Evolutionary conservation across 106 monocot species (phyloP).

Genomic region (Dendrobium nobile): DNA sequence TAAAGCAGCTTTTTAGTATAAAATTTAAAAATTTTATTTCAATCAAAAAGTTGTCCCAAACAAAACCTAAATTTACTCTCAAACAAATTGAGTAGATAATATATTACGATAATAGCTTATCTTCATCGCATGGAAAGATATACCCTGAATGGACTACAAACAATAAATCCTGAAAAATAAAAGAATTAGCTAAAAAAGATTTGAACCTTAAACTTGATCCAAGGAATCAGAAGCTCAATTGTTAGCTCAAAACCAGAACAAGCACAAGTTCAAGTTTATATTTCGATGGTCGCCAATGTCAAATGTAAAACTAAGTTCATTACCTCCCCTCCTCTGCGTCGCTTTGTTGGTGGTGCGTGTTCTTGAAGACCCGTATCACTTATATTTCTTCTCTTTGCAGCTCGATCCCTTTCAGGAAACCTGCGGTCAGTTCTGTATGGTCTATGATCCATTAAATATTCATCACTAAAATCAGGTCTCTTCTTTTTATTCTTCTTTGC

Average conservation of each 20-base stretch:
- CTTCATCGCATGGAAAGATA: no score
- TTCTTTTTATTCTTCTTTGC: conserved; percentile 72
- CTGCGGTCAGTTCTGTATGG: conserved; percentile 61
- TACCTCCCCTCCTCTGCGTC: conserved; percentile 94
- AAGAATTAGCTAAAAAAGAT: not conserved
- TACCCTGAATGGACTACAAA: no score
- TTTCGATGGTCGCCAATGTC: not conserved
- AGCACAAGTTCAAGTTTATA: not conserved
- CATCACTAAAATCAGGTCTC: conserved; percentile 67
- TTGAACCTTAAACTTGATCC: not conserved
- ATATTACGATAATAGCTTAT: not conserved
- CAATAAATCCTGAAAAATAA: not conserved
- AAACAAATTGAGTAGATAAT: not conserved
- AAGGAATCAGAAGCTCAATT: not conserved
- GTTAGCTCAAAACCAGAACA: not conserved
- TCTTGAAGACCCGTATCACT: conserved; percentile 45
- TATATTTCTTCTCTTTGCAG: conserved; percentile 52
- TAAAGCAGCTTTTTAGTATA: no score
- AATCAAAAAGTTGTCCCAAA: no score
- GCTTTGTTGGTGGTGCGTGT: conserved; percentile 53
- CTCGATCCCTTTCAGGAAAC: conserved; percentile 63
- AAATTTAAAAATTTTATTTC: no score
- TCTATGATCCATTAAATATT: conserved; percentile 57
- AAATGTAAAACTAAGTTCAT: not conserved
- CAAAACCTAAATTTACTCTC: not conserved